Evolutionary conservation across 257 asterid genomes (phyloP).

Genomic region (Catharanthus roseus): DNA sequence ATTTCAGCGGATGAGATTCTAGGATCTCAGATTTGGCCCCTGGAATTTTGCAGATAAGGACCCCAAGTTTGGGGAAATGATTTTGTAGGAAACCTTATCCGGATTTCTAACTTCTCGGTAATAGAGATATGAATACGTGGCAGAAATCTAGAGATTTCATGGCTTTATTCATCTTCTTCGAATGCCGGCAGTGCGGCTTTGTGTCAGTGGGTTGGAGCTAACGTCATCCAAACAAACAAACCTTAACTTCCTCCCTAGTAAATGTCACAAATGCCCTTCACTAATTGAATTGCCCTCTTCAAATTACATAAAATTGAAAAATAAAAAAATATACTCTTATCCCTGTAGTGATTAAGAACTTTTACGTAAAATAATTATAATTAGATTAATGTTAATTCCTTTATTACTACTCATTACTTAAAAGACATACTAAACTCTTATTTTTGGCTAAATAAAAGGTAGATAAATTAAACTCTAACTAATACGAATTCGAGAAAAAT

Average conservation of each 20-base stretch:
- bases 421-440: too few relatives aligned
- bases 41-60: slow-evolving; percentile 6
- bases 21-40: neutral
- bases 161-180: too few relatives aligned
- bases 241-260: neutral
- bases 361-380: too few relatives aligned
- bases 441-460: too few relatives aligned
- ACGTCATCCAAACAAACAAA: slow-evolving; percentile 18
- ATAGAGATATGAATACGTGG: slow-evolving; percentile 33
- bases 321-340: too few relatives aligned
- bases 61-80: slow-evolving; percentile 21
- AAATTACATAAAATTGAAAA: too few relatives aligned
- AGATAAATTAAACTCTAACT: too few relatives aligned
- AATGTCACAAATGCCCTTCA: slow-evolving; percentile 32
- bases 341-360: too few relatives aligned
- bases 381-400: too few relatives aligned
- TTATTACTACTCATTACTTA: too few relatives aligned
- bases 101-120: neutral
- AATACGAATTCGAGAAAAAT: too few relatives aligned
- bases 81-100: slow-evolving; percentile 38
- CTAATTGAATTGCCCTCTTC: too few relatives aligned
- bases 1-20: slow-evolving; percentile 3
- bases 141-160: slow-evolving; percentile 7
- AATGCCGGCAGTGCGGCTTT: slow-evolving; percentile 23
- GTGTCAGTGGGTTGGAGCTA: slow-evolving; percentile 12